These are phyloP conservation scores for Chondrus crispus DNA, from an alignment of 23 red algal species.

Conservation along the genomic window DNA sequence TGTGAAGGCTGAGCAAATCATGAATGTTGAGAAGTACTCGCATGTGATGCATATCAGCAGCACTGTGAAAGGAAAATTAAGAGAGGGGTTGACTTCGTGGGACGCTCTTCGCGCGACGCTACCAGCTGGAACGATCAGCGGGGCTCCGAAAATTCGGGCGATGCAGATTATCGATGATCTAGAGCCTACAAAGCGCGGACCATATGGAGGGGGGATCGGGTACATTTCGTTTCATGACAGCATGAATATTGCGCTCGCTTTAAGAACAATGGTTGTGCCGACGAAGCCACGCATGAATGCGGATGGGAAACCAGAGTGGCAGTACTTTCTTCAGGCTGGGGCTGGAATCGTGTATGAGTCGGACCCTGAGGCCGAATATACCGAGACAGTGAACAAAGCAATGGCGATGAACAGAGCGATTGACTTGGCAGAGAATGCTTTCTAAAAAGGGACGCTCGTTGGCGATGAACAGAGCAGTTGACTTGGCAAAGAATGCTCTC, in stretches of 20 bases:
- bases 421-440: conserved; percentile 92
- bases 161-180: conserved; percentile 99
- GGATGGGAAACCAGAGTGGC: conserved; percentile 54
- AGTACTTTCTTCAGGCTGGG: conserved; percentile 87
- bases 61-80: conserved; percentile 79
- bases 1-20: conserved; percentile 74
- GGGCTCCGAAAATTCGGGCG: conserved; percentile 93
- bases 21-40: conserved; percentile 95
- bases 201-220: conserved; percentile 99
- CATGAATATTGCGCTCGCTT: conserved; percentile 98
- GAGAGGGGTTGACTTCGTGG: conserved; percentile 84
- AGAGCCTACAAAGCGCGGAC: conserved; percentile 89
- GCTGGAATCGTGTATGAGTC: conserved; percentile 95
- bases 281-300: neutral
- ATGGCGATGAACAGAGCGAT: conserved; percentile 87
- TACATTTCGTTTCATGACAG: conserved; percentile 93
- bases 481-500: no score
- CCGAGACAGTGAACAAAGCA: conserved; percentile 97
- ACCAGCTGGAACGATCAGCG: conserved; percentile 92
- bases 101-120: conserved; percentile 92
- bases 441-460: no score
- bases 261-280: conserved; percentile 96
- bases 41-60: conserved; percentile 99
- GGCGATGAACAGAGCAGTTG: no score
- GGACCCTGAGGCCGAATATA: conserved; percentile 91